Evolutionary conservation across 2,329 filamentous ascomycete species (phyloP).

Genomic region (Dryadomyces quercus-mongolicae): DNA sequence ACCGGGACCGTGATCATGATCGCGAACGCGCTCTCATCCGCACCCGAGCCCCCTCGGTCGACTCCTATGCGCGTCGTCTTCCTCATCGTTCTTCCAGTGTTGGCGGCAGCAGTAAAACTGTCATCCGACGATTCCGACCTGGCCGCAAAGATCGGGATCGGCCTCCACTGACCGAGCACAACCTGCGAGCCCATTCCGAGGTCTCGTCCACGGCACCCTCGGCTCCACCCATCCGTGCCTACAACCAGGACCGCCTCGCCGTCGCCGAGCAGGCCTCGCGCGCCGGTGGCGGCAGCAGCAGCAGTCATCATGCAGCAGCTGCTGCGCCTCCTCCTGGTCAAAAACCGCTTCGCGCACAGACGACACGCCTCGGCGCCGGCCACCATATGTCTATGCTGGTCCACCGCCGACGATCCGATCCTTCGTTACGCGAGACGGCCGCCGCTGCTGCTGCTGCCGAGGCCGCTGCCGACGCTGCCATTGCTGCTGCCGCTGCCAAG

Average conservation of each 20-base stretch:
- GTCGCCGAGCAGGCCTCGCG: slow-evolving; percentile 28
- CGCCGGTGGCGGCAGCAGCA: too few species aligned
- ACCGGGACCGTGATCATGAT: too few species aligned
- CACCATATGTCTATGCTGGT: slow-evolving; percentile 18
- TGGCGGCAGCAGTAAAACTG: slow-evolving; percentile 9
- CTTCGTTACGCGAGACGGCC: slow-evolving; percentile 18
- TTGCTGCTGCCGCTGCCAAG: too few species aligned
- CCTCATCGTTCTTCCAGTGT: slow-evolving; percentile 22
- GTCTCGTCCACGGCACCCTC: slow-evolving; percentile 37
- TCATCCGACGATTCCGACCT: neutral
- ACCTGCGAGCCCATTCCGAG: slow-evolving; percentile 41
- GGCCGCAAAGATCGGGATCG: slow-evolving; percentile 14
- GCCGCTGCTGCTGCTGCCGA: too few species aligned
- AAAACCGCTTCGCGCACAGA: neutral
- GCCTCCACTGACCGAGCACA: slow-evolving; percentile 36
- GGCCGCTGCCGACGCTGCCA: too few species aligned
- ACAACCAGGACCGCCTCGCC: slow-evolving; percentile 25
- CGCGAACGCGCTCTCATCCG: slow-evolving; percentile 7
- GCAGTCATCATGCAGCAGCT: neutral
- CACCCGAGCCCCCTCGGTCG: slow-evolving; percentile 17
- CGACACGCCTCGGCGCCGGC: slow-evolving; percentile 11
- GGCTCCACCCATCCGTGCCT: slow-evolving; percentile 21
- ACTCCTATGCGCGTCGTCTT: neutral
- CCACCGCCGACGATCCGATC: slow-evolving; percentile 27
- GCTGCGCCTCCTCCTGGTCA: neutral